Conservation (phyloP, 1,284 basidiomycete species). For the Ceratobasidium sp. region DNA sequence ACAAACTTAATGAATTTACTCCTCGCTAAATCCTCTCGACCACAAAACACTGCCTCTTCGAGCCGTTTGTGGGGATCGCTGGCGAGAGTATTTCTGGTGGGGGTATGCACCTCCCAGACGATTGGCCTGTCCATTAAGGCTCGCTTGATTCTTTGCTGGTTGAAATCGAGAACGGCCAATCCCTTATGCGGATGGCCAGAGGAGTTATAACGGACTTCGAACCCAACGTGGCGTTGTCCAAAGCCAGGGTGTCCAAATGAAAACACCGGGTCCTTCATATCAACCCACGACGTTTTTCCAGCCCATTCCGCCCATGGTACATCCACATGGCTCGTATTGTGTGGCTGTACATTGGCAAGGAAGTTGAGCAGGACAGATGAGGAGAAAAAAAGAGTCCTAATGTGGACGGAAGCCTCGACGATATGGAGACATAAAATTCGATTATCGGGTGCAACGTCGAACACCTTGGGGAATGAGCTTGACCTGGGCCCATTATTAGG, state of each 20-base stretch:
- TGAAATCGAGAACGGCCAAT: not conserved
- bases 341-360: too few species aligned
- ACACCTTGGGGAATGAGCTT: not conserved
- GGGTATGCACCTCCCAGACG: not conserved
- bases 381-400: not conserved
- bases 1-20: not conserved
- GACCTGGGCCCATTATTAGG: not conserved
- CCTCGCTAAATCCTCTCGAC: not conserved
- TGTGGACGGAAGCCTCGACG: not conserved
- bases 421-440: not conserved
- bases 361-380: not conserved
- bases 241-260: not conserved
- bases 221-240: not conserved
- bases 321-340: not conserved
- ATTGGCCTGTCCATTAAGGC: too few species aligned
- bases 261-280: not conserved
- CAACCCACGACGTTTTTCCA: not conserved
- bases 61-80: not conserved
- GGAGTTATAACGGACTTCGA: not conserved
- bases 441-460: not conserved
- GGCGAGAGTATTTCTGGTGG: too few species aligned
- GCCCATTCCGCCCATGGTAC: conserved; percentile 8
- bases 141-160: too few species aligned
- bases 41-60: too few species aligned
- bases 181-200: not conserved